Base-by-base conservation (phyloP, 139 green algal genomes). In the Chlorella sp. region DNA sequence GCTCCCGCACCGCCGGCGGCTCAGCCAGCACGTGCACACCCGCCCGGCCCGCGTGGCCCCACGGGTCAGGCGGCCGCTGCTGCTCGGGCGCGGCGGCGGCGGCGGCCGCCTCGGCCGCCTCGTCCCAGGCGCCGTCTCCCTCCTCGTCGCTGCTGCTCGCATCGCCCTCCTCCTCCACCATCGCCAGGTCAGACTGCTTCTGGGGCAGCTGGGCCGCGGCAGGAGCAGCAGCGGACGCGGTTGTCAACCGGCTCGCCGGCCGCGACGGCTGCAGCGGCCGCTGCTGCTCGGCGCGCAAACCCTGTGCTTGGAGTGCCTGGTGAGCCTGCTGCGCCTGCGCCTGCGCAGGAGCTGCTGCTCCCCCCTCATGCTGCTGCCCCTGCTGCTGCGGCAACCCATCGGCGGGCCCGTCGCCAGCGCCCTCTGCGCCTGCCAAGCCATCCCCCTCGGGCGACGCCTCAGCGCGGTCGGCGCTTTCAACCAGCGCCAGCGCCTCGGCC, bases 401-500 rank as follows among this genome's bases (percentile, higher is more conserved):
- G 0, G 11, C 67, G 1, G 31, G 38, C 21, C 21, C 69, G 27
- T 21, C 51, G 15, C 36, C 38, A 14, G 42, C 33, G 2, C n/a
- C 40, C 6, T 21, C 53, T 29, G 67, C 23, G 73, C 50, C n/a
- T 45, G 14, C 23, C 5, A 5, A 40, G 3, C 19, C 40, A 23
- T 45, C 51, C 29, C 55, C 55, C n/a, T 42, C 60, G 25, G 61
- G 63, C 31, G 40, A 74, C 40, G 77, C 79, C 76, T 73, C 79
- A 29, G 65, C 77, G 3, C 41, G 53, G 40, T 66, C 59, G 8
- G 61, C 72, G 11, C 75, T 67, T 38, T 77, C 45, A 36, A 61
- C 53, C 19, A 89, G 72, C 45, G 83, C 46, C 11, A 80, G 48
- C 5, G 84, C 83, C 25, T 76, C 81, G 23, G 74, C 73, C 14